These are phyloP conservation scores for Phytophthora foliorum DNA, from an alignment of 352 stramenopile genomes.

Conservation along the genomic window DNA sequence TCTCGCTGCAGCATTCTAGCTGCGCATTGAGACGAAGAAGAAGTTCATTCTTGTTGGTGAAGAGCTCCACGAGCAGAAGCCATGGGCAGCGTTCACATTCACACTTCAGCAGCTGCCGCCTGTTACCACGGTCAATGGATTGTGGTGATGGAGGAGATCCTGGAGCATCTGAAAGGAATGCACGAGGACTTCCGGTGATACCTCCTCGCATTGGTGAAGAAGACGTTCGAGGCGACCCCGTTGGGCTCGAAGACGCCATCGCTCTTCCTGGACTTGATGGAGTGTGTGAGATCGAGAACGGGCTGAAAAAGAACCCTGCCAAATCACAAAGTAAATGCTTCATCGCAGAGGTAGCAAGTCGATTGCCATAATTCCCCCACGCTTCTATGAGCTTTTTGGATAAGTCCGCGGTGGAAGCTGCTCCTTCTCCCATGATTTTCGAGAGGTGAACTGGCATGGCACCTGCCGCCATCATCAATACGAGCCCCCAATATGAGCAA, in stretches of 20 bases:
- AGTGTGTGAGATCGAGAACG: slow-evolving; percentile 41
- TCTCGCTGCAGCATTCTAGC: slow-evolving; percentile 77
- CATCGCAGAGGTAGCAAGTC: slow-evolving; percentile 57
- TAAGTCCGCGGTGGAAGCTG: slow-evolving; percentile 27
- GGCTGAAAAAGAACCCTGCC: slow-evolving; percentile 67
- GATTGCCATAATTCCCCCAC: slow-evolving; percentile 68
- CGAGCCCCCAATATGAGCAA: slow-evolving; percentile 80
- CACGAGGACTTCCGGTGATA: slow-evolving; percentile 30
- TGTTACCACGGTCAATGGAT: slow-evolving; percentile 35
- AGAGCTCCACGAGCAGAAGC: slow-evolving; percentile 77
- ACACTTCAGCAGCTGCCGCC: slow-evolving; percentile 70
- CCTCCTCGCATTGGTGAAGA: slow-evolving; percentile 35
- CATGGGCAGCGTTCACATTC: slow-evolving; percentile 78
- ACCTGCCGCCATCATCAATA: slow-evolving; percentile 57
- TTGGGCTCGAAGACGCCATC: slow-evolving; percentile 2
- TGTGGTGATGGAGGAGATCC: slow-evolving; percentile 36
- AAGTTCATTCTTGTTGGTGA: slow-evolving; percentile 77
- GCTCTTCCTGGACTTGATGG: slow-evolving; percentile 23
- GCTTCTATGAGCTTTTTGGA: slow-evolving; percentile 59
- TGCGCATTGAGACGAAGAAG: slow-evolving; percentile 75
- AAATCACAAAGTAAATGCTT: slow-evolving; percentile 74
- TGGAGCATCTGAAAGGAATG: slow-evolving; percentile 22
- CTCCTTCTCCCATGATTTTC: slow-evolving; percentile 59
- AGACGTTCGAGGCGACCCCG: slow-evolving; percentile 20
- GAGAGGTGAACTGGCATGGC: slow-evolving; percentile 69